Evolutionary conservation across 1,139 yeast species (phyloP).

Genomic region (Casaregolazyma lundiana): DNA sequence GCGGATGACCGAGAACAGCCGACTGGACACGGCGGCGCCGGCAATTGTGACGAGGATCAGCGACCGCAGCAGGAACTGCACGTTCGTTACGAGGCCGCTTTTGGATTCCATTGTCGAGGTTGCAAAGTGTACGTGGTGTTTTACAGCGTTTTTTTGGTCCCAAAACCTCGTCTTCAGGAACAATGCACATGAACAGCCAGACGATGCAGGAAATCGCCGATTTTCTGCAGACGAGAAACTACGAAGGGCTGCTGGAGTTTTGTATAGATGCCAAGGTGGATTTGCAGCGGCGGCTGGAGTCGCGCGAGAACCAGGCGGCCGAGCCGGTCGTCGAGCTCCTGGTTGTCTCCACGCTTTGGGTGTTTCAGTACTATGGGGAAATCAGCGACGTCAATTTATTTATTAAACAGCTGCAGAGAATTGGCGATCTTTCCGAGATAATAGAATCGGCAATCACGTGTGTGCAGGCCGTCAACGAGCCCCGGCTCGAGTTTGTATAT

Average conservation of each 20-base stretch:
- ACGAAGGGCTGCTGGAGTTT: slow-evolving; percentile 3
- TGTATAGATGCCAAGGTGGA: slow-evolving; percentile 2
- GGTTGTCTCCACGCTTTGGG: slow-evolving; percentile 5
- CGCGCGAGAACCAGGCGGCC: neutral
- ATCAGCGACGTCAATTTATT: slow-evolving; percentile 9
- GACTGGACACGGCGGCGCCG: slow-evolving; percentile 86
- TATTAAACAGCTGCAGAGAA: neutral
- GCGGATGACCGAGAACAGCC: slow-evolving; percentile 56
- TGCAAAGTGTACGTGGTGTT: slow-evolving; percentile 3
- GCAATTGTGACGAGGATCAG: slow-evolving; percentile 67
- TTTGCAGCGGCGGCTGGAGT: neutral
- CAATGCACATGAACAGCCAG: neutral
- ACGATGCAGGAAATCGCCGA: neutral
- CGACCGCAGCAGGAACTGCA: slow-evolving; percentile 49
- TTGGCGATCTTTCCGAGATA: neutral
- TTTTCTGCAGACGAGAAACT: neutral
- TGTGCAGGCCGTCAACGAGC: neutral
- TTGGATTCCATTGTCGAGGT: neutral
- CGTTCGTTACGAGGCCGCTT: slow-evolving; percentile 18
- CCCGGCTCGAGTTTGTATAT: slow-evolving; percentile 1
- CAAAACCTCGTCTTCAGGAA: neutral
- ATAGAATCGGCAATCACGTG: slow-evolving; percentile 1
- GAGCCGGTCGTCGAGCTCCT: slow-evolving; percentile 3
- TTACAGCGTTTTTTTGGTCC: neutral
- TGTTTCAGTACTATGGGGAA: slow-evolving; percentile 7